Conservation (phyloP, 2,329 filamentous ascomycete genomes). For the Teratosphaeria nubilosa region DNA sequence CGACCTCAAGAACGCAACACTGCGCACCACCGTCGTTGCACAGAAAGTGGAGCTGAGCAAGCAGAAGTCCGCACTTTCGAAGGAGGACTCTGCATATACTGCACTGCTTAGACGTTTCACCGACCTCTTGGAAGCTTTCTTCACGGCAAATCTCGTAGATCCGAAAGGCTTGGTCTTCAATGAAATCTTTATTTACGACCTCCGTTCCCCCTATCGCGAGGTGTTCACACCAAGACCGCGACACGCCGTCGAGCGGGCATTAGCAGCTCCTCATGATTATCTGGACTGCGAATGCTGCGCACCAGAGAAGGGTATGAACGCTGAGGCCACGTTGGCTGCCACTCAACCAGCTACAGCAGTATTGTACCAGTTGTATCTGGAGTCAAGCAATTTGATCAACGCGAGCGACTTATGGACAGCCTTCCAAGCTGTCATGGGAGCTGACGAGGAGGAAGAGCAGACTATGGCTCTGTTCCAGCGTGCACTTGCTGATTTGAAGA, state of each 20-base stretch:
- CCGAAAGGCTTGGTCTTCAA: conserved; percentile 50
- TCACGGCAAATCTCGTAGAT: conserved; percentile 36
- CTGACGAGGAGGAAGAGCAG: conserved; percentile 31
- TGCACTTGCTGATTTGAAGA: conserved; percentile 71
- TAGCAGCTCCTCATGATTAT: conserved; percentile 67
- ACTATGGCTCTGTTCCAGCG: conserved; percentile 67
- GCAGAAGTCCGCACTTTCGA: conserved; percentile 59
- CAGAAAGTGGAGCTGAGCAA: conserved; percentile 73
- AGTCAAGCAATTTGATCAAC: conserved; percentile 68
- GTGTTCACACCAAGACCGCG: conserved; percentile 68
- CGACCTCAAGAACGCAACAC: conserved; percentile 56
- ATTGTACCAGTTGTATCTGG: conserved; percentile 68
- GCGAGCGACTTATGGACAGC: conserved; percentile 71
- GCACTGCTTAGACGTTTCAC: conserved; percentile 50
- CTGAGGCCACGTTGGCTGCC: conserved; percentile 41
- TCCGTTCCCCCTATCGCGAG: conserved; percentile 57
- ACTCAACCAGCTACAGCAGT: conserved; percentile 62
- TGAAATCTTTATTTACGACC: conserved; percentile 69
- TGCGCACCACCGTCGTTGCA: conserved; percentile 68
- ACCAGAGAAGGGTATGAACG: conserved; percentile 26
- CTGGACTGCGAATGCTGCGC: conserved; percentile 61
- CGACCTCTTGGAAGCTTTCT: conserved; percentile 40
- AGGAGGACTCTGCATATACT: conserved; percentile 62
- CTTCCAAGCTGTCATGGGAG: conserved; percentile 55
- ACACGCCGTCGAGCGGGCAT: conserved; percentile 58